phyloP scores from a whole-genome alignment of 164 flowering plant genomes.

The Vitis riparia region DNA sequence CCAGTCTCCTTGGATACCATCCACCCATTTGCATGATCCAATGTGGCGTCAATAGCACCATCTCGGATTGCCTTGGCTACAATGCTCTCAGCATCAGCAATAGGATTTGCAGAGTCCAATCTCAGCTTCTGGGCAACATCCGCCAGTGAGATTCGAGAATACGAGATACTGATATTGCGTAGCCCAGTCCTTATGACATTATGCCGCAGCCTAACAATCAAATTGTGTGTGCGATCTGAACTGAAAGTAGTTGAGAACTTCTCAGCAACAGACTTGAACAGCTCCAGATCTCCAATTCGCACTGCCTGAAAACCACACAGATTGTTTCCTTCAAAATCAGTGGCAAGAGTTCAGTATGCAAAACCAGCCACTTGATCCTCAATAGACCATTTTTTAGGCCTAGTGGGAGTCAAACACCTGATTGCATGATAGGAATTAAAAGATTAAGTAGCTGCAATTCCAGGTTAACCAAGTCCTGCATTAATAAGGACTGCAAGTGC shows the following conservation, averaged over 20 bases:
- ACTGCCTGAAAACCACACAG: constrained; percentile 66
- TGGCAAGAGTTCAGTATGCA: background rate
- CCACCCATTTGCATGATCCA: constrained; percentile 83
- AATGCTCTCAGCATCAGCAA: constrained; percentile 94
- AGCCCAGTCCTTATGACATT: constrained; percentile 93
- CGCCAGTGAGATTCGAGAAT: constrained; percentile 79
- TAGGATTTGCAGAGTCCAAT: constrained; percentile 71
- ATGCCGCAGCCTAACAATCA: constrained; percentile 87
- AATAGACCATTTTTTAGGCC: background rate
- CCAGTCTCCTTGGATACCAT: constrained; percentile 94
- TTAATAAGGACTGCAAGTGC: no score
- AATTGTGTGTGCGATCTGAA: constrained; percentile 74
- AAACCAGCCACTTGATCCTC: background rate
- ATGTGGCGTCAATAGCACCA: constrained; percentile 91
- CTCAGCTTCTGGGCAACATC: constrained; percentile 87
- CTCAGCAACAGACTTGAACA: constrained; percentile 73
- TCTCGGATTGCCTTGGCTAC: constrained; percentile 94
- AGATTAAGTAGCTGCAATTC: no score
- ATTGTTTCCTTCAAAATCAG: background rate
- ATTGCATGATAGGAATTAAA: background rate
- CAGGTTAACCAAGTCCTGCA: no score
- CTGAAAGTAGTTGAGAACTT: constrained; percentile 65
- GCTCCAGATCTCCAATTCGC: constrained; percentile 90
- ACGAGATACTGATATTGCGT: constrained; percentile 90
- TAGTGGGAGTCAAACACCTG: background rate